These are phyloP conservation scores for Hirsutella rhossiliensis DNA, from an alignment of 2,329 filamentous ascomycete genomes.

Conservation along the genomic window DNA sequence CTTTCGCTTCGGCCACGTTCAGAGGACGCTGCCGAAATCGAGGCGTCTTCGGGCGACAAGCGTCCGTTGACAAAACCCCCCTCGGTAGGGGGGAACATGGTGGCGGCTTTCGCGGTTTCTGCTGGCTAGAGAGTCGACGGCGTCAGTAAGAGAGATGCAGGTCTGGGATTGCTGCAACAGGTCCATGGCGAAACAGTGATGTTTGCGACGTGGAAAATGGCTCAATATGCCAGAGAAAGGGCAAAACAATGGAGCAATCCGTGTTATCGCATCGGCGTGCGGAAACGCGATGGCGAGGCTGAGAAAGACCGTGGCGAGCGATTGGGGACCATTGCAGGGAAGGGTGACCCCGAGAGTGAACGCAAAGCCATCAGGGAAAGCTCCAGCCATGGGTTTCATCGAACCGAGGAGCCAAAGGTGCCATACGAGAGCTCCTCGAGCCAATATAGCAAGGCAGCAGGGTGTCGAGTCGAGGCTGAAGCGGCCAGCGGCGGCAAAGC, in stretches of 20 bases:
- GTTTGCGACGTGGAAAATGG: slow-evolving; percentile 16
- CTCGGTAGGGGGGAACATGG: slow-evolving; percentile 52
- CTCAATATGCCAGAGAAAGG: slow-evolving; percentile 6
- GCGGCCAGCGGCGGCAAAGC: slow-evolving; percentile 23
- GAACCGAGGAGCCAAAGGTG: slow-evolving; percentile 12
- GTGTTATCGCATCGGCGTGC: slow-evolving; percentile 30
- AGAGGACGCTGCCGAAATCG: slow-evolving; percentile 23
- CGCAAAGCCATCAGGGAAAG: slow-evolving; percentile 18
- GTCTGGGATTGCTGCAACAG: slow-evolving; percentile 7
- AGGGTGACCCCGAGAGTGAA: slow-evolving; percentile 8
- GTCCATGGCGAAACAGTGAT: slow-evolving; percentile 10
- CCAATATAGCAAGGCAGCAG: slow-evolving; percentile 21
- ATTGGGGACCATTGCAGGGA: slow-evolving; percentile 25
- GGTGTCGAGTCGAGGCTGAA: slow-evolving; percentile 19
- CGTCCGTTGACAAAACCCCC: slow-evolving; percentile 56
- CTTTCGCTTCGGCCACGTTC: slow-evolving; percentile 39
- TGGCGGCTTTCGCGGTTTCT: slow-evolving; percentile 50
- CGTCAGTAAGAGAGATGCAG: slow-evolving; percentile 18
- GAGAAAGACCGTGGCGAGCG: slow-evolving; percentile 27
- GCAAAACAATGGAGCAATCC: slow-evolving; percentile 18
- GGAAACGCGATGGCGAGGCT: slow-evolving; percentile 36
- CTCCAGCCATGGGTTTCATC: slow-evolving; percentile 23
- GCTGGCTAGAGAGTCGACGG: slow-evolving; percentile 26
- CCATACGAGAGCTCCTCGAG: slow-evolving; percentile 13
- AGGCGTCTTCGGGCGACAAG: slow-evolving; percentile 40